Evolutionary conservation across 2,329 filamentous ascomycete species (phyloP).

Genomic region (Madurella fahalii): DNA sequence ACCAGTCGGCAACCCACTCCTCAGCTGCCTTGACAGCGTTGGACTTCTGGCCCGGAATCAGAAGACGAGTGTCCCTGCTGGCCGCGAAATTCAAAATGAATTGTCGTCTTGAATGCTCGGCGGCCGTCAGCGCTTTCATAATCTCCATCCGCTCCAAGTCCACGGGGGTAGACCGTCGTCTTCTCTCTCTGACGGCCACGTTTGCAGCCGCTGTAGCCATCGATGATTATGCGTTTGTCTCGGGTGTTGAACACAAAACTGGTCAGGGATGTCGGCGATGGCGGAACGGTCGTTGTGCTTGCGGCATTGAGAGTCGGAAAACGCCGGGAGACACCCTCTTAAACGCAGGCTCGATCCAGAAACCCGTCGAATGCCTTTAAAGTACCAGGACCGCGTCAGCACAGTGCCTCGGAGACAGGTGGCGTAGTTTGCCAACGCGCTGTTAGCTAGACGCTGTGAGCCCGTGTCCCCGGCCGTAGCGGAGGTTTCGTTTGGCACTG

Average conservation of each 20-base stretch:
- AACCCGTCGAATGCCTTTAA: no score
- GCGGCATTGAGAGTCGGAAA: slow-evolving; percentile 13
- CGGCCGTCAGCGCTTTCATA: slow-evolving; percentile 24
- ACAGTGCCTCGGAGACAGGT: not conserved
- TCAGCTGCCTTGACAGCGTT: slow-evolving; percentile 25
- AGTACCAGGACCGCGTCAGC: no score
- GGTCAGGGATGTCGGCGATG: slow-evolving; percentile 18
- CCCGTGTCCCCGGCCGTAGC: no score
- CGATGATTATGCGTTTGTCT: not conserved
- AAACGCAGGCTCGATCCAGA: not conserved
- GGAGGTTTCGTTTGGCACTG: no score
- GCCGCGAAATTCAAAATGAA: slow-evolving; percentile 27
- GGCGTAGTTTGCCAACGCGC: no score
- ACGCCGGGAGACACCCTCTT: not conserved
- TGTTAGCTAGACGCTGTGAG: no score
- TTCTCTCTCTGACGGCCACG: slow-evolving; percentile 23
- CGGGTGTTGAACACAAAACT: not conserved
- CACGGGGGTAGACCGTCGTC: slow-evolving; percentile 16
- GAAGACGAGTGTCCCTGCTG: slow-evolving; percentile 22
- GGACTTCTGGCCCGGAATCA: slow-evolving; percentile 25
- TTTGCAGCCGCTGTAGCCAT: slow-evolving; percentile 22
- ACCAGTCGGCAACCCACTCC: slow-evolving; percentile 21
- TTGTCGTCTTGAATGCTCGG: slow-evolving; percentile 26
- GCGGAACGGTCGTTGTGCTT: slow-evolving; percentile 14
- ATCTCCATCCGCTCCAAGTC: slow-evolving; percentile 25